phyloP scores from a whole-genome alignment of 2,329 filamentous ascomycete species.

The Macrophomina pseudophaseolina region DNA sequence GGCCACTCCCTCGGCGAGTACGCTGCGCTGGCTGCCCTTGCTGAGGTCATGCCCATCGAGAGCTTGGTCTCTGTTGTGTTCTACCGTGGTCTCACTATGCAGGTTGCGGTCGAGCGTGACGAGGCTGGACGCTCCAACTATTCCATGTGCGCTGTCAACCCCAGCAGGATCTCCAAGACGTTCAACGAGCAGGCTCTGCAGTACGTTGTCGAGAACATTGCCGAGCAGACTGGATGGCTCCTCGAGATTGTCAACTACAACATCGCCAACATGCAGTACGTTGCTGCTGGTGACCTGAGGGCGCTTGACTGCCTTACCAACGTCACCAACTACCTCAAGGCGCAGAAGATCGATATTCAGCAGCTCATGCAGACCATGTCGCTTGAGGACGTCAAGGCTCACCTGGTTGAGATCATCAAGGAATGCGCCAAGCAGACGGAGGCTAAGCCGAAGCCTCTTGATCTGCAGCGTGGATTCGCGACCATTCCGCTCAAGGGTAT shows the following conservation, averaged over 20 bases:
- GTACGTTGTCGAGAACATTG: slow-evolving; percentile 94
- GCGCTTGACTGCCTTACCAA: slow-evolving; percentile 71
- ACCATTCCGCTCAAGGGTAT: slow-evolving; percentile 97
- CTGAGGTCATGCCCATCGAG: slow-evolving; percentile 99
- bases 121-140: slow-evolving; percentile 94
- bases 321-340: slow-evolving; percentile 93
- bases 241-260: slow-evolving; percentile 98
- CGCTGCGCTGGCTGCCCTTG: slow-evolving; percentile 91
- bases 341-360: slow-evolving; percentile 96
- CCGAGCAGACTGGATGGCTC: slow-evolving; percentile 92
- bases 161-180: slow-evolving; percentile 95
- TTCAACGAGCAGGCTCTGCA: slow-evolving; percentile 98
- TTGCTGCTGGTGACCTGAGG: slow-evolving; percentile 69
- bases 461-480: slow-evolving; percentile 92
- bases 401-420: slow-evolving; percentile 88
- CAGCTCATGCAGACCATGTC: slow-evolving; percentile 84
- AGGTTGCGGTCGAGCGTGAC: slow-evolving; percentile 97
- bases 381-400: slow-evolving; percentile 88
- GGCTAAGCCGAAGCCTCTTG: slow-evolving; percentile 84
- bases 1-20: slow-evolving; percentile 98
- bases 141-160: slow-evolving; percentile 99
- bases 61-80: slow-evolving; percentile 97
- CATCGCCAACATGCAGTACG: slow-evolving; percentile 73
- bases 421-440: slow-evolving; percentile 86
- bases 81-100: slow-evolving; percentile 98